Conservation (phyloP, 164 flowering plant genomes). For the Tinospora cordifolia region DNA sequence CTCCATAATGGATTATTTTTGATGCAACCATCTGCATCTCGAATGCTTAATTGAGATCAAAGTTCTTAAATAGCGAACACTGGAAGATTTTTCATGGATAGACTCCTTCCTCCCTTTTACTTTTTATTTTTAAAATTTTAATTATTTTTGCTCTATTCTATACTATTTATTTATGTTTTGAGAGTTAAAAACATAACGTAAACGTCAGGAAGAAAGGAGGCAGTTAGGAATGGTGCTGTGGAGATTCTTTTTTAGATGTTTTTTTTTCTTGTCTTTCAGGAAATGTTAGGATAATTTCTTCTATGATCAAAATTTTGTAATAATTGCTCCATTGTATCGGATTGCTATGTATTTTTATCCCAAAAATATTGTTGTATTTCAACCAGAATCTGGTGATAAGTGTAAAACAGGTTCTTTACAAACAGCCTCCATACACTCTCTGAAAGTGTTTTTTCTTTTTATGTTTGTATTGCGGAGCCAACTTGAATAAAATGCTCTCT, state of each 20-base stretch:
- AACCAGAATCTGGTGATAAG: constrained; percentile 17
- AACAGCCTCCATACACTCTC: constrained; percentile 3
- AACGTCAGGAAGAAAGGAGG: constrained; percentile 16
- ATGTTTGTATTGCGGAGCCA: not conserved
- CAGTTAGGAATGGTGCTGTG: constrained; percentile 11
- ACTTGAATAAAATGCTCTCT: not conserved
- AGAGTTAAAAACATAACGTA: constrained; percentile 1
- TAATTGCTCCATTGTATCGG: constrained; percentile 23
- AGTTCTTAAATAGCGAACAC: constrained; percentile 24
- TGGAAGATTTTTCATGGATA: constrained; percentile 24
- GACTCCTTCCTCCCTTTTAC: constrained; percentile 14
- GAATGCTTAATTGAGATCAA: constrained; percentile 4
- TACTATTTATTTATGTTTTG: not conserved
- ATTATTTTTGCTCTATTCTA: not conserved
- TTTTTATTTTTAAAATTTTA: too few species aligned
- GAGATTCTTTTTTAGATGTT: constrained; percentile 31
- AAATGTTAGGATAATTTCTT: constrained; percentile 34
- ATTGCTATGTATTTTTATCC: constrained; percentile 11
- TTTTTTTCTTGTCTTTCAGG: constrained; percentile 14
- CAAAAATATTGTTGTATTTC: constrained; percentile 17
- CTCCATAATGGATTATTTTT: not conserved
- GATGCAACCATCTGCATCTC: constrained; percentile 12
- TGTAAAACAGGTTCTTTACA: constrained; percentile 12
- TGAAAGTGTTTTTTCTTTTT: not conserved
- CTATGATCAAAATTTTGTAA: constrained; percentile 32